phyloP scores from a whole-genome alignment of 2,329 filamentous ascomycete genomes.

The Didymella segeticola region DNA sequence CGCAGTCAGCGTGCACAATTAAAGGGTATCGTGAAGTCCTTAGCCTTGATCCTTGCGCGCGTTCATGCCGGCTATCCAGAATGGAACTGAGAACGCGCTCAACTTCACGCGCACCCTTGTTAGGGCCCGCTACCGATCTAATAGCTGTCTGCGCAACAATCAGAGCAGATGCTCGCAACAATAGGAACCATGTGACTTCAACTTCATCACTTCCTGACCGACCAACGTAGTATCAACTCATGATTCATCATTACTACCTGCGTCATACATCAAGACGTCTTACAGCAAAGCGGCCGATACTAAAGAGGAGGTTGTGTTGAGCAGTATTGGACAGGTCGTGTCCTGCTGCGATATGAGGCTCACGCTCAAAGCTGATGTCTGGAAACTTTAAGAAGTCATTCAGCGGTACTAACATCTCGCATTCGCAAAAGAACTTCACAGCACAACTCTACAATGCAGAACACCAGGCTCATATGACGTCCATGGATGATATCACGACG shows the following conservation, averaged over 20 bases:
- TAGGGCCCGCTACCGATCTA: constrained; percentile 1
- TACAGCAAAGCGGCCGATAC: background rate
- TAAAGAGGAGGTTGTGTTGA: background rate
- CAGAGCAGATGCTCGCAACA: background rate
- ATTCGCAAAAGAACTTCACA: constrained; percentile 35
- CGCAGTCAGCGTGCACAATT: background rate
- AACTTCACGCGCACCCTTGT: background rate
- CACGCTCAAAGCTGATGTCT: constrained; percentile 11
- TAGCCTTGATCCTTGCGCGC: background rate
- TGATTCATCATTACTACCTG: constrained; percentile 3
- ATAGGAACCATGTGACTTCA: background rate
- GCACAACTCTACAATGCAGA: constrained; percentile 35
- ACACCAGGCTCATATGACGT: constrained; percentile 21
- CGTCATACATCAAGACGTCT: constrained; percentile 2
- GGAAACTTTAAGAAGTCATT: constrained; percentile 27
- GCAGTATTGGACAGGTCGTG: background rate
- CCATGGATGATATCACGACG: constrained; percentile 5
- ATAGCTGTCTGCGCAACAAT: background rate
- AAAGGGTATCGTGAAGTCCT: background rate
- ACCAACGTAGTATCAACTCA: background rate
- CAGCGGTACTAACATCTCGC: constrained; percentile 28
- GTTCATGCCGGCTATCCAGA: constrained; percentile 3
- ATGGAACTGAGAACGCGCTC: background rate
- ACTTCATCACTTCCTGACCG: background rate
- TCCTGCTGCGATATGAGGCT: constrained; percentile 9